Conservation (phyloP, 2,329 filamentous ascomycete genomes). For the Neofusicoccum sp. region DNA sequence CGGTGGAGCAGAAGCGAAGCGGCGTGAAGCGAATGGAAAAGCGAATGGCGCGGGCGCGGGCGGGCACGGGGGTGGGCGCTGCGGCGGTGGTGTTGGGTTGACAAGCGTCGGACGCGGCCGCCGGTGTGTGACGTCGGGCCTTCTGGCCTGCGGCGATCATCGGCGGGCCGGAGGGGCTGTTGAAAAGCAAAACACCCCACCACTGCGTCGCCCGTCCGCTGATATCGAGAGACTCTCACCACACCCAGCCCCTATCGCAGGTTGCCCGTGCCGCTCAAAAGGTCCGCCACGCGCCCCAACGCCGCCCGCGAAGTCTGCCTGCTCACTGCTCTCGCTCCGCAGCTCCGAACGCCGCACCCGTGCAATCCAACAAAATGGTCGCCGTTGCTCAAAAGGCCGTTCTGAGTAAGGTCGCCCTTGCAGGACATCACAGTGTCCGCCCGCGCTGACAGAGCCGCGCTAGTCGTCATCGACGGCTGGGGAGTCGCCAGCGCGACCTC, state of each 20-base stretch:
- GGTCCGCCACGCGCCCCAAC: not conserved
- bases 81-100: not conserved
- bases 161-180: not conserved
- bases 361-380: slow-evolving; percentile 55
- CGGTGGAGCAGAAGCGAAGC: slow-evolving; percentile 15
- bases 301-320: not conserved
- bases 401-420: slow-evolving; percentile 56
- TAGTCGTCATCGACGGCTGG: slow-evolving; percentile 97
- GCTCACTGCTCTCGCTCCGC: not conserved
- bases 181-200: slow-evolving; percentile 19
- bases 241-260: slow-evolving; percentile 2
- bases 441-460: slow-evolving; percentile 34
- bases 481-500: slow-evolving; percentile 81
- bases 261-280: not conserved
- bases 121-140: slow-evolving; percentile 19
- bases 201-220: slow-evolving; percentile 3
- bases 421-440: slow-evolving; percentile 52
- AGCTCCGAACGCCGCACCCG: slow-evolving; percentile 4
- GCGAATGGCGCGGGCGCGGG: not conserved
- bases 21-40: slow-evolving; percentile 5
- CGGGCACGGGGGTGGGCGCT: slow-evolving; percentile 4
- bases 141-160: not conserved
- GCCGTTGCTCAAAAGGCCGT: slow-evolving; percentile 71
- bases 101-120: slow-evolving; percentile 7
- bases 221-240: slow-evolving; percentile 21